These are phyloP conservation scores for Limnanthes douglasii DNA, from an alignment of 345 rosid genomes.

Conservation along the genomic window DNA sequence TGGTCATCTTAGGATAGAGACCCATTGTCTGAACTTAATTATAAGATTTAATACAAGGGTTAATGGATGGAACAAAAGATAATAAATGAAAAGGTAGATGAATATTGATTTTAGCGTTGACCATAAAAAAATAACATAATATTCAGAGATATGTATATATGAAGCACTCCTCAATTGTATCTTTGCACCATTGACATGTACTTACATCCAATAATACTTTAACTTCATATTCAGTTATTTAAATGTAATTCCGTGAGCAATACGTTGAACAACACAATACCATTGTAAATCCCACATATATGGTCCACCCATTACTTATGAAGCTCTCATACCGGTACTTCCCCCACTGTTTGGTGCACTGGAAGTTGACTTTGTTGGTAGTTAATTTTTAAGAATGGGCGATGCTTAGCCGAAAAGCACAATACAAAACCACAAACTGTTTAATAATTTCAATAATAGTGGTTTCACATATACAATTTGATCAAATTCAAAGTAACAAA, in stretches of 20 bases:
- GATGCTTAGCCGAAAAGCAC: constrained; percentile 98
- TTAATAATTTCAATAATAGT: constrained; percentile 81
- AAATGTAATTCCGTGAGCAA: constrained; percentile 97
- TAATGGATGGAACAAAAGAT: no score
- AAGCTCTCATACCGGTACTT: constrained; percentile 51
- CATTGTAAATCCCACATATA: constrained; percentile 84
- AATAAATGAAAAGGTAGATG: no score
- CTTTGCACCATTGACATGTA: no score
- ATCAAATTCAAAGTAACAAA: constrained; percentile 94
- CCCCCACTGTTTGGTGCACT: constrained; percentile 57
- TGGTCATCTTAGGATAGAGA: no score
- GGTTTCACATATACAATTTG: constrained; percentile 80
- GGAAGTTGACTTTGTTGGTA: constrained; percentile 57
- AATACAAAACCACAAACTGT: constrained; percentile 94
- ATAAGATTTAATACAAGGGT: no score
- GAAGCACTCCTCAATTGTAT: no score
- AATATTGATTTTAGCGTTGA: no score
- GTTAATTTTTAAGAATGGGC: constrained; percentile 52
- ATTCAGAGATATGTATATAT: no score
- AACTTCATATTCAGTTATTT: neutral
- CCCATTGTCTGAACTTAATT: no score
- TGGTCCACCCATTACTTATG: constrained; percentile 94
- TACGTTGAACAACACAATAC: constrained; percentile 76
- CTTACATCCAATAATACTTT: no score
- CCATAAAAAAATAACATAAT: no score